These are phyloP conservation scores for Arabis alpina DNA, from an alignment of 345 rosid genomes.

Conservation along the genomic window DNA sequence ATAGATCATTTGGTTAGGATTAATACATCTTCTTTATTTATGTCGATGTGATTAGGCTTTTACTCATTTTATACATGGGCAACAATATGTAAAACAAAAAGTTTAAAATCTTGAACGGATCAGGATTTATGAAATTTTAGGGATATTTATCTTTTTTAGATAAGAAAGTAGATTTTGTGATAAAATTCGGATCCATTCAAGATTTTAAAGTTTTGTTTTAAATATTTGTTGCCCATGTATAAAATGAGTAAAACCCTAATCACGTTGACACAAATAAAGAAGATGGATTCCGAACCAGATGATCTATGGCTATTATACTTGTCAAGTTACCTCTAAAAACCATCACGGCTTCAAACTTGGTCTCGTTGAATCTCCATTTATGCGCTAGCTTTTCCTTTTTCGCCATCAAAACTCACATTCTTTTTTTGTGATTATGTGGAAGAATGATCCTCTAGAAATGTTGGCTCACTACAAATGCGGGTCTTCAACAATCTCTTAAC, in stretches of 20 bases:
- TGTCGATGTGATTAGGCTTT: too few species aligned
- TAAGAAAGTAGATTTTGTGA: too few species aligned
- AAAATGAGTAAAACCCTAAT: not conserved
- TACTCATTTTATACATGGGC: too few species aligned
- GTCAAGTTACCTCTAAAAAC: not conserved
- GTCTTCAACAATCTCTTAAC: not conserved
- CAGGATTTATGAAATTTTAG: too few species aligned
- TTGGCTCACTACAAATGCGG: not conserved
- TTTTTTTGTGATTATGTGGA: not conserved
- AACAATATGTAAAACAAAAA: too few species aligned
- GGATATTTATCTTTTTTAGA: too few species aligned
- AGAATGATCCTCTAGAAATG: not conserved
- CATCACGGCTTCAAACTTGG: not conserved
- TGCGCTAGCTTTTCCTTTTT: not conserved
- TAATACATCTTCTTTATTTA: too few species aligned
- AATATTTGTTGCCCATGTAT: too few species aligned
- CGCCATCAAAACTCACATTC: not conserved
- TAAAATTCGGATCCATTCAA: too few species aligned
- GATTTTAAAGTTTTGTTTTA: too few species aligned
- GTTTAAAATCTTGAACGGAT: too few species aligned
- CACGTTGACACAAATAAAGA: not conserved
- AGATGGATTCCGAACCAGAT: not conserved
- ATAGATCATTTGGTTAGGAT: too few species aligned
- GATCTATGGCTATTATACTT: not conserved
- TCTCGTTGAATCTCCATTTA: not conserved